A percentile compares a stretch with the other conserved stretches of the same genome.
Evolutionary conservation across 2,329 filamentous ascomycete species (phyloP).

Genomic region (Dothideomycetidae sp.): DNA sequence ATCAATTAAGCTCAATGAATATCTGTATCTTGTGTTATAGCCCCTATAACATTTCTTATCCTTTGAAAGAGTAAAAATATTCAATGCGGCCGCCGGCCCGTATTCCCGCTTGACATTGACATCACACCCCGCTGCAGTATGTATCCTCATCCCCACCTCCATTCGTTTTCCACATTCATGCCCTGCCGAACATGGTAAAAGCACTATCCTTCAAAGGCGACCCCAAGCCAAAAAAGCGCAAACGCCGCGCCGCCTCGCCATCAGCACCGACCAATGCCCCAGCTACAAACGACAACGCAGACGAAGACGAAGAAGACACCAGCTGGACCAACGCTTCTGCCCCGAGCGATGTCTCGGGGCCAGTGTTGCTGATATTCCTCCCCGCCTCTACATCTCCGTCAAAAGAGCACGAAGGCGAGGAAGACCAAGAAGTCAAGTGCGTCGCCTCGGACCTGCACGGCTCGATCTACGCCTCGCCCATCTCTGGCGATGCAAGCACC

Average conservation of each 20-base stretch:
- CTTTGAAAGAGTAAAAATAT: no score
- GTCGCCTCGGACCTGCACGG: conserved; percentile 77
- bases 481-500: conserved; percentile 79
- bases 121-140: no score
- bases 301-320: conserved; percentile 51
- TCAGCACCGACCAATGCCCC: conserved; percentile 16
- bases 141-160: no score
- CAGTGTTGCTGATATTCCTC: conserved; percentile 68
- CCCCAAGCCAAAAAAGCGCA: conserved; percentile 86
- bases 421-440: conserved; percentile 44
- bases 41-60: no score
- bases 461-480: conserved; percentile 63
- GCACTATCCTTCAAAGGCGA: conserved; percentile 93
- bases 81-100: no score
- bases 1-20: no score
- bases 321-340: conserved; percentile 81
- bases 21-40: no score
- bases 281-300: conserved; percentile 21
- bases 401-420: no score
- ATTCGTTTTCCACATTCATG: no score
- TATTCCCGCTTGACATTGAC: no score
- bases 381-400: conserved; percentile 54
- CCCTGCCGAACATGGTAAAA: conserved; percentile 62
- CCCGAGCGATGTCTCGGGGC: conserved; percentile 61
- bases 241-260: conserved; percentile 45